phyloP scores from a whole-genome alignment of 2,329 filamentous ascomycete species.

The Epicoccum sorghinum region DNA sequence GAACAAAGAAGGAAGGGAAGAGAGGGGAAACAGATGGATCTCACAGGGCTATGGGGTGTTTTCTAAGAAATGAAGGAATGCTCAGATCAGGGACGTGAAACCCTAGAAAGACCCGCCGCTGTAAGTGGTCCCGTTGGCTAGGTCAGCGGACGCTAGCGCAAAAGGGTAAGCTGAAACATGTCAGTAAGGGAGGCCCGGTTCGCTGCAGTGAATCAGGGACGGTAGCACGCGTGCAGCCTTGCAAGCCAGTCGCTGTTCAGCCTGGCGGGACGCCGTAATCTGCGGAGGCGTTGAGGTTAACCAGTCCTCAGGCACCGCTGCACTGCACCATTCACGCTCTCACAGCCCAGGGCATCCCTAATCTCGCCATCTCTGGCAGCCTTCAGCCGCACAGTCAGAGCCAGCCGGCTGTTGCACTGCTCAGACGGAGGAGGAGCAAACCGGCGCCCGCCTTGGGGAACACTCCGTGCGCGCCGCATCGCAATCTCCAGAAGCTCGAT shows the following conservation, averaged over 20 bases:
- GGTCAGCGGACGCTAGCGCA: constrained; percentile 31
- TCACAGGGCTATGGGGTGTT: constrained; percentile 36
- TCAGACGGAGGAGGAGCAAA: constrained; percentile 1
- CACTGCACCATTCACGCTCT: constrained; percentile 10
- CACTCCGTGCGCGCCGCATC: constrained; percentile 14
- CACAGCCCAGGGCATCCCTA: constrained; percentile 4
- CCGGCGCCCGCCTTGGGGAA: constrained; percentile 10
- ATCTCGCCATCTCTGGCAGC: background rate
- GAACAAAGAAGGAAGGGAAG: constrained; percentile 28
- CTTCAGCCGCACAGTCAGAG: background rate
- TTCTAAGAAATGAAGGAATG: constrained; percentile 48
- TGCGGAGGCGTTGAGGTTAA: constrained; percentile 17
- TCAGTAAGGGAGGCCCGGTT: constrained; percentile 30
- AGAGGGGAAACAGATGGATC: constrained; percentile 35
- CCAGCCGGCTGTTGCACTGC: constrained; percentile 1
- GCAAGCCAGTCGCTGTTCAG: constrained; percentile 23
- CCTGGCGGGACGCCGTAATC: constrained; percentile 21
- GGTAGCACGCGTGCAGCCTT: constrained; percentile 24
- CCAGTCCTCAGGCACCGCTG: constrained; percentile 19
- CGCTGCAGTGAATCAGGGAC: constrained; percentile 20
- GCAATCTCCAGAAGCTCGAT: constrained; percentile 14
- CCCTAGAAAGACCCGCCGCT: constrained; percentile 30
- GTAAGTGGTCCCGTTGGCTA: constrained; percentile 30
- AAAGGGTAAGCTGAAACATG: constrained; percentile 41
- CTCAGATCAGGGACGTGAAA: constrained; percentile 46